phyloP scores from a whole-genome alignment of 2,329 filamentous ascomycete species.

The Aspergillus vadensis region DNA sequence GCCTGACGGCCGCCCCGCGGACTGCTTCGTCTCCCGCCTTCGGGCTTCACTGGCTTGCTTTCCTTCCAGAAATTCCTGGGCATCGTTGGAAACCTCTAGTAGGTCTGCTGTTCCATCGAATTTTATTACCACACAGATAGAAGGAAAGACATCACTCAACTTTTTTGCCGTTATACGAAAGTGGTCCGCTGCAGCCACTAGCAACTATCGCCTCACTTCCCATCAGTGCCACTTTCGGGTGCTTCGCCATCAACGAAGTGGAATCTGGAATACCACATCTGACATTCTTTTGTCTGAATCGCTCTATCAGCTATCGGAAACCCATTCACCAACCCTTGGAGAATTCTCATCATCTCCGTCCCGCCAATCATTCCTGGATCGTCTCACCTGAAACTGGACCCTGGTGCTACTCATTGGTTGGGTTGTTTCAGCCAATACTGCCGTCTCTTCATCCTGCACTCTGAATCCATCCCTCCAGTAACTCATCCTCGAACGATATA shows the following conservation, averaged over 20 bases:
- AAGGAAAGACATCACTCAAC: too few relatives aligned
- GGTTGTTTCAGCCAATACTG: slow-evolving; percentile 5
- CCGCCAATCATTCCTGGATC: background rate
- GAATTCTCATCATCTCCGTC: background rate
- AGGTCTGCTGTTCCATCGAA: background rate
- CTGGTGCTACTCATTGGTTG: background rate
- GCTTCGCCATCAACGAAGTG: background rate
- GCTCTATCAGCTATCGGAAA: background rate
- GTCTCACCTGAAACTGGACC: background rate
- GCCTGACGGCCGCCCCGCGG: slow-evolving; percentile 9
- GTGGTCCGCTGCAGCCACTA: too few relatives aligned
- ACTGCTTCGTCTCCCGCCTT: background rate
- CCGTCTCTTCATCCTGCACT: background rate
- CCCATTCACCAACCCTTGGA: background rate
- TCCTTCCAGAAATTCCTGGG: background rate
- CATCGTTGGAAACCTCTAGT: background rate
- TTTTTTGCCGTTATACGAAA: too few relatives aligned
- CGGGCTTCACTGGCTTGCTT: background rate
- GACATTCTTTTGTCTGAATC: background rate
- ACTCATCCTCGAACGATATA: background rate
- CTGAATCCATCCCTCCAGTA: background rate
- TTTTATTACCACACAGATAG: too few relatives aligned
- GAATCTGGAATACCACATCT: background rate
- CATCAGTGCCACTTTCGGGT: background rate
- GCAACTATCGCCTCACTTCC: too few relatives aligned